Conservation (phyloP, 176 grass and related monocot species). For the Eragrostis curvula region DNA sequence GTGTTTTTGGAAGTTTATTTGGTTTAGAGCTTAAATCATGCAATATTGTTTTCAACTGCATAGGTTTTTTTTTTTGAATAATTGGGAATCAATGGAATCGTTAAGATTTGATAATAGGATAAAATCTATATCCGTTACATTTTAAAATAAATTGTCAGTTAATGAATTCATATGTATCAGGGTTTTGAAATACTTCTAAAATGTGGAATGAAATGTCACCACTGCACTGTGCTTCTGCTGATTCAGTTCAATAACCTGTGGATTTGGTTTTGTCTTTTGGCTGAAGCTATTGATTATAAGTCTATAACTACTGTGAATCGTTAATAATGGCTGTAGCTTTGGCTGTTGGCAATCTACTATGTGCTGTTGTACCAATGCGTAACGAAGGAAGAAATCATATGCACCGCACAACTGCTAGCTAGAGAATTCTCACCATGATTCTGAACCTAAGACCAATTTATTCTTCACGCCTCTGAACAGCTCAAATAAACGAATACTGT, state of each 20-base stretch:
- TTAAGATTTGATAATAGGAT: not conserved
- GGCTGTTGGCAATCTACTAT: conserved; percentile 3
- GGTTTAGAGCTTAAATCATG: not conserved
- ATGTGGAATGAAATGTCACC: not conserved
- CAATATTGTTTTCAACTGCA: not conserved
- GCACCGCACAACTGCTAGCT: not conserved
- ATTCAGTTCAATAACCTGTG: conserved; percentile 2
- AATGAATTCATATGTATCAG: not conserved
- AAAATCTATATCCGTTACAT: not conserved
- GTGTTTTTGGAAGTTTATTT: not conserved
- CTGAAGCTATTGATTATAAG: not conserved
- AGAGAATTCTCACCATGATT: not conserved
- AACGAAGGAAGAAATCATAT: not conserved
- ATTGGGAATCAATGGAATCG: not conserved
- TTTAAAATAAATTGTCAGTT: not conserved
- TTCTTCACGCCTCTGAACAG: not conserved
- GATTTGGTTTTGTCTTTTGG: not conserved
- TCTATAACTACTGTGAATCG: not conserved
- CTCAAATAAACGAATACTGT: not conserved
- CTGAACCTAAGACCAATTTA: not conserved
- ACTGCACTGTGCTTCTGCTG: not conserved
- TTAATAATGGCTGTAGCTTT: not conserved
- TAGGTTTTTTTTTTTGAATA: not conserved
- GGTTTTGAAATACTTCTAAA: not conserved
- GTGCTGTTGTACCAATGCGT: not conserved